phyloP scores from a whole-genome alignment of 306 rosid genomes.

The Crotalaria pallida region DNA sequence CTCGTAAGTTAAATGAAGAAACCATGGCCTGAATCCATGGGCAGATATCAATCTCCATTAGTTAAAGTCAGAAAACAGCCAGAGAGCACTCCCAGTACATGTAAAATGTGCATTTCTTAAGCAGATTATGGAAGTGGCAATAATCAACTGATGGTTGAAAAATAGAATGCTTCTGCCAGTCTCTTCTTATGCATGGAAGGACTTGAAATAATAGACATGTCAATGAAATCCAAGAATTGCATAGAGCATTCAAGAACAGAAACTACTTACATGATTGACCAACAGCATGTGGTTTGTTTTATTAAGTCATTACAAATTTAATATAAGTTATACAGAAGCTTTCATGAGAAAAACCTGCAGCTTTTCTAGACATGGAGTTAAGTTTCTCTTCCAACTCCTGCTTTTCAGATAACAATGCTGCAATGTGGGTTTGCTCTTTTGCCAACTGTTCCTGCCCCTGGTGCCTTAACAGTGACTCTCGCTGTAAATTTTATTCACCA shows the following conservation, averaged over 20 bases:
- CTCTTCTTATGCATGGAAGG: background rate
- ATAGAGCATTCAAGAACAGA: background rate
- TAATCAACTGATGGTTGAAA: background rate
- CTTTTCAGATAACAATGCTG: conserved; percentile 63
- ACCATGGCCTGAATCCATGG: background rate
- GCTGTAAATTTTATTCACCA: conserved; percentile 38
- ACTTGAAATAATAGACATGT: background rate
- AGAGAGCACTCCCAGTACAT: background rate
- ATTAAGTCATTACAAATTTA: conserved; percentile 1
- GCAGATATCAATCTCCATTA: background rate
- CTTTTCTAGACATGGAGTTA: conserved; percentile 37
- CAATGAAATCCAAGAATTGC: background rate
- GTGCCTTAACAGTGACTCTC: conserved; percentile 68
- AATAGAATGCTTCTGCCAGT: conserved; percentile 8
- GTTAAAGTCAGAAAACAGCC: background rate
- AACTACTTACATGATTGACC: background rate
- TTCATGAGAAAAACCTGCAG: conserved; percentile 47
- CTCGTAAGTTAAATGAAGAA: background rate
- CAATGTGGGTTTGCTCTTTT: conserved; percentile 51
- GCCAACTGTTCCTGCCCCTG: conserved; percentile 69
- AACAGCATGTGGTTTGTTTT: conserved; percentile 5
- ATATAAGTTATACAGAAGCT: background rate
- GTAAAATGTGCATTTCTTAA: background rate
- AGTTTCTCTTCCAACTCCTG: conserved; percentile 76
- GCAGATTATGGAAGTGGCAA: conserved; percentile 4